A percentile compares a stretch with the other conserved stretches of the same genome.
phyloP scores from a whole-genome alignment of 192 early-diverging fungal species.

The Dispira parvispora region DNA sequence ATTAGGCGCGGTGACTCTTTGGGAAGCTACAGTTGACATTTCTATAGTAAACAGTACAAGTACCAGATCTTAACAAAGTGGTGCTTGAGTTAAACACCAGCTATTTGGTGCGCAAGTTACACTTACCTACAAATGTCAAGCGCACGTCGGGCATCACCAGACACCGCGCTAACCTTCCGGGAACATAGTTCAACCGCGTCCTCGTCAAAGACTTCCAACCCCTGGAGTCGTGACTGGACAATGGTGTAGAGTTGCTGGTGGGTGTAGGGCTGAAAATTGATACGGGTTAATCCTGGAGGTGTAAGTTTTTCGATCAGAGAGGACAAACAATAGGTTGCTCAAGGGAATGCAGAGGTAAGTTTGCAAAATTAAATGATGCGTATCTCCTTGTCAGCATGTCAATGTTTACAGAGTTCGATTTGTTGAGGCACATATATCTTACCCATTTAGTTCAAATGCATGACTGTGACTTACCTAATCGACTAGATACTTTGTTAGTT shows the following conservation, averaged over 20 bases:
- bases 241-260: constrained; percentile 72
- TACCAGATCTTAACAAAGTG: not conserved
- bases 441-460: not conserved
- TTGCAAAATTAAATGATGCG: not conserved
- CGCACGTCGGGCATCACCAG: constrained; percentile 86
- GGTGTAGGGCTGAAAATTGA: constrained; percentile 88
- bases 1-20: not conserved
- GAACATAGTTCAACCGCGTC: constrained; percentile 91
- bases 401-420: no score
- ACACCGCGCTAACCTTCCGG: constrained; percentile 88
- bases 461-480: constrained; percentile 41
- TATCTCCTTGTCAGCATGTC: no score
- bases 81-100: constrained; percentile 8
- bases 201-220: constrained; percentile 45
- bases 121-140: constrained; percentile 80
- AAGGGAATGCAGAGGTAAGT: not conserved
- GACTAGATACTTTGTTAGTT: constrained; percentile 73
- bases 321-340: not conserved
- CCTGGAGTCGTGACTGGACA: constrained; percentile 64
- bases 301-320: not conserved
- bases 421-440: no score
- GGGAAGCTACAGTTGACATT: constrained; percentile 13
- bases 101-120: not conserved
- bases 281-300: constrained; percentile 51
- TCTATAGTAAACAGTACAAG: constrained; percentile 14